These are phyloP conservation scores for Ormosia semicastrata DNA, from an alignment of 306 rosid genomes.

Conservation along the genomic window DNA sequence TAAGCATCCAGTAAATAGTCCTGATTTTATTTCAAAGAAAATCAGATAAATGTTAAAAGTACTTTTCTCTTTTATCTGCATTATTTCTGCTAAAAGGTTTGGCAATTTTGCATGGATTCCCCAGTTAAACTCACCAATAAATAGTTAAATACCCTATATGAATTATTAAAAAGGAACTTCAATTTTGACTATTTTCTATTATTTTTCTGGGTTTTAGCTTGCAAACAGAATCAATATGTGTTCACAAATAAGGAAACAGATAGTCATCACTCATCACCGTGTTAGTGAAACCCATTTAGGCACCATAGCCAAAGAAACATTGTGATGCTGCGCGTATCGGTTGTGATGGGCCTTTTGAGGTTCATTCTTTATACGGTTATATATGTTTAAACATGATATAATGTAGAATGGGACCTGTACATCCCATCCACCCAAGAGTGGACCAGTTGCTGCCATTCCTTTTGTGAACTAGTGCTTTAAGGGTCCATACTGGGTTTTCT, in stretches of 20 bases:
- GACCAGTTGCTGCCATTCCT: conserved; percentile 38
- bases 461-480: conserved; percentile 49
- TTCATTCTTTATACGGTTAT: conserved; percentile 31
- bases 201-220: conserved; percentile 12
- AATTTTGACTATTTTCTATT: no score
- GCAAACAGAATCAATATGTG: background rate
- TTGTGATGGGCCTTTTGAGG: conserved; percentile 34
- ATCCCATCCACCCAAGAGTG: conserved; percentile 47
- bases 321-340: conserved; percentile 17
- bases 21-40: conserved; percentile 40
- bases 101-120: background rate
- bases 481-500: conserved; percentile 45
- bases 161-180: background rate
- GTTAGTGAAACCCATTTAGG: conserved; percentile 27
- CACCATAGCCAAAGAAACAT: conserved; percentile 36
- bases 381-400: conserved; percentile 27
- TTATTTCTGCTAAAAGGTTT: background rate
- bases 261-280: conserved; percentile 24
- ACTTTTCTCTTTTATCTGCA: background rate
- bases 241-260: background rate
- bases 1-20: conserved; percentile 83
- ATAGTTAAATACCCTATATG: background rate
- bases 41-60: background rate
- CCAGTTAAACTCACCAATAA: background rate
- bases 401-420: conserved; percentile 47